Conservation (phyloP, 805 yeast species). For the Barnettozyma salicaria region DNA sequence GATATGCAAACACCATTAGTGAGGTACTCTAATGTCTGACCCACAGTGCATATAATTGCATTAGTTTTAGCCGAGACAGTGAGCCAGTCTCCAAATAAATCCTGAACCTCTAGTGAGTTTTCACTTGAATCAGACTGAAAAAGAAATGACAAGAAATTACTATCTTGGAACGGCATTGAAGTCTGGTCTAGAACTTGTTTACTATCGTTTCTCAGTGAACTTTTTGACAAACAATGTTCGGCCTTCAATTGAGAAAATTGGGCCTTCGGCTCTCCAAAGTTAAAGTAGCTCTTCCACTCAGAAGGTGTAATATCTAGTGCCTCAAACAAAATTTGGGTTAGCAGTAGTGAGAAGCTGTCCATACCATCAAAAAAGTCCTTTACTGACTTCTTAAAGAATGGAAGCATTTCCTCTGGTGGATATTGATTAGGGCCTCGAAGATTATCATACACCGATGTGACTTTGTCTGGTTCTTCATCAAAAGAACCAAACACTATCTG, state of each 20-base stretch:
- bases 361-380: slow-evolving; percentile 38
- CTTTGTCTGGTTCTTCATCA: slow-evolving; percentile 33
- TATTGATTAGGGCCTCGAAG: slow-evolving; percentile 43
- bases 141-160: slow-evolving; percentile 35
- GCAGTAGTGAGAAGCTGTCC: slow-evolving; percentile 36
- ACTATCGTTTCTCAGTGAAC: background rate
- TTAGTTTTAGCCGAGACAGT: slow-evolving; percentile 30
- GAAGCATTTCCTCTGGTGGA: slow-evolving; percentile 33
- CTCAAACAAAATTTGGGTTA: slow-evolving; percentile 47
- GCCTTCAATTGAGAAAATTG: slow-evolving; percentile 32
- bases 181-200: slow-evolving; percentile 26
- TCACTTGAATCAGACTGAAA: slow-evolving; percentile 27
- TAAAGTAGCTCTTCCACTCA: slow-evolving; percentile 39
- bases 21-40: slow-evolving; percentile 40
- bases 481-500: slow-evolving; percentile 45
- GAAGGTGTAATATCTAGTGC: slow-evolving; percentile 43
- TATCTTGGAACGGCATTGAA: slow-evolving; percentile 37
- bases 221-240: slow-evolving; percentile 32
- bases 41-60: slow-evolving; percentile 36
- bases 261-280: slow-evolving; percentile 31
- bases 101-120: slow-evolving; percentile 36
- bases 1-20: slow-evolving; percentile 42
- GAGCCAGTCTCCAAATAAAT: slow-evolving; percentile 41
- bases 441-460: slow-evolving; percentile 31
- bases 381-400: slow-evolving; percentile 30